Percentiles rank a stretch among this genome's conserved stretches.
Evolutionary conservation across 2,329 filamentous ascomycete species (phyloP).

Genomic region (Ceratocystis smalleyi): DNA sequence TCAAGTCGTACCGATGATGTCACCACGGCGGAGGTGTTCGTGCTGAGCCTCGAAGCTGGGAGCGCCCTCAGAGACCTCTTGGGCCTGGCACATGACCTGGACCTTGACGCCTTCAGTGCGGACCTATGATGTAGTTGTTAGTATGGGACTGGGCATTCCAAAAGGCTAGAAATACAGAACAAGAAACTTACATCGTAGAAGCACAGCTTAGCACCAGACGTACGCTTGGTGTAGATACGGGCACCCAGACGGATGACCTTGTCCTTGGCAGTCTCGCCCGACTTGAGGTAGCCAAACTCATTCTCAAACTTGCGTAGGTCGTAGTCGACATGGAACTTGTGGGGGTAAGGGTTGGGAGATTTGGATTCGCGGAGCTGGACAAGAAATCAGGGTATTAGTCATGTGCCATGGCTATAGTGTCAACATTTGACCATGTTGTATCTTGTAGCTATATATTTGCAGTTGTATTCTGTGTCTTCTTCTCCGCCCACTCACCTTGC

Average conservation of each 20-base stretch:
- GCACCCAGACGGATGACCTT: slow-evolving; percentile 63
- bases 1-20: slow-evolving; percentile 54
- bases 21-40: slow-evolving; percentile 73
- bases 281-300: slow-evolving; percentile 68
- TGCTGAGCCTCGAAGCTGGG: slow-evolving; percentile 73
- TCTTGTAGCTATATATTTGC: neutral
- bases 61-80: slow-evolving; percentile 53
- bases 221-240: slow-evolving; percentile 77
- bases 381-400: neutral
- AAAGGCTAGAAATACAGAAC: neutral
- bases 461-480: neutral
- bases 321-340: slow-evolving; percentile 78
- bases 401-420: neutral
- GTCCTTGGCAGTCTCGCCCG: slow-evolving; percentile 67
- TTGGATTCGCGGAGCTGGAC: slow-evolving; percentile 47
- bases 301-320: slow-evolving; percentile 66
- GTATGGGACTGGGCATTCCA: neutral
- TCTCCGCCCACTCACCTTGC: slow-evolving; percentile 30
- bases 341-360: slow-evolving; percentile 74
- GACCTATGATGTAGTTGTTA: slow-evolving; percentile 24
- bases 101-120: slow-evolving; percentile 49
- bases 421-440: neutral
- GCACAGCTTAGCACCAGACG: slow-evolving; percentile 66
- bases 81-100: slow-evolving; percentile 83
- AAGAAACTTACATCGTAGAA: slow-evolving; percentile 55